Evolutionary conservation across 495 filamentous ascomycete genomes (phyloP), one percentile per base, ranked within the genome.

Genomic region (Xylaria scruposa): DNA sequence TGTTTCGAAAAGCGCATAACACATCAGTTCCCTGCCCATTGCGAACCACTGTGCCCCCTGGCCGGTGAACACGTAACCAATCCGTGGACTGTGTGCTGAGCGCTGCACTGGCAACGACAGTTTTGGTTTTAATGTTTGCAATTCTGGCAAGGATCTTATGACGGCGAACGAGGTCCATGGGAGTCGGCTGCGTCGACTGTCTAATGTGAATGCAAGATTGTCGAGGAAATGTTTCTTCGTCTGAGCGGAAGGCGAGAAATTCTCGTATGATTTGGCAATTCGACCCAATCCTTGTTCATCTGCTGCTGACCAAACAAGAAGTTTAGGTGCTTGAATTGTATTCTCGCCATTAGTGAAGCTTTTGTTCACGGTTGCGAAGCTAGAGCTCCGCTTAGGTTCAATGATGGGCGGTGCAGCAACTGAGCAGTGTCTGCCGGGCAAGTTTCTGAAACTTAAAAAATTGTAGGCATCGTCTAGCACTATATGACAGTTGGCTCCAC

Each of bases 401-500:
- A 24, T 24, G 24, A 21, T 12, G 4, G 53, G 53, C 31, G 26
- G n/a, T 58, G 53, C 10, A 21, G n/a, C 12, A n/a, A n/a, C 46
- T n/a, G 46, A 49, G 24, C 53, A 13, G 26, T 58, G 53, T 24
- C 26, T 58, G 19, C 53, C 53, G 5, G 53, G 26, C 24, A 58
- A 9, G 24, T 59, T 36, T 59, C 29, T 59, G 3, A 59, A 24
- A 36, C 56, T 53, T 51, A 33, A 6, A 42, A 9, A 70, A 60
- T 76, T 66, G 19, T 73, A 74, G 40, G 67, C 75, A 44, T 77
- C 79, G 44, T 91, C 88, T 0, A 91, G 36, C 29, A 91, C 81
- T 6, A 79, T 79, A 66, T 91, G 88, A 0, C 82, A 78, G 71
- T 90, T 90, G 10, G 85, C 74, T 1, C 89, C 88, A 0, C 88